phyloP scores from a whole-genome alignment of 306 rosid genomes.

The Crataegus laevigata region DNA sequence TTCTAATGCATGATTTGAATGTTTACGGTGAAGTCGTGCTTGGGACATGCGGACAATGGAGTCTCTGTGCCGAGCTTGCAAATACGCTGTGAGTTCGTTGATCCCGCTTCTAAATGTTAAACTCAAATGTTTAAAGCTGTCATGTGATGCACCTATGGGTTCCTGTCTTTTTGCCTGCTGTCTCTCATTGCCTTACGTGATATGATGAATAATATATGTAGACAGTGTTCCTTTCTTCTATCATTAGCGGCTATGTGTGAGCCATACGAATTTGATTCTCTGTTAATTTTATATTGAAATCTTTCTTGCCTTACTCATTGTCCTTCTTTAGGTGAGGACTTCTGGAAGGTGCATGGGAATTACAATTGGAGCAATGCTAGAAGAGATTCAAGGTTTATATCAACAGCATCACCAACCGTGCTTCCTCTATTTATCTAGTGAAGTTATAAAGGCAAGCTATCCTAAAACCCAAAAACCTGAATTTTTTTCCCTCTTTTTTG shows the following conservation, averaged over 20 bases:
- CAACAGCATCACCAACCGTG: constrained; percentile 94
- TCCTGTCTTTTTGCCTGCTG: neutral
- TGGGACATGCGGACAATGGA: constrained; percentile 99
- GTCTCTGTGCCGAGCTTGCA: constrained; percentile 98
- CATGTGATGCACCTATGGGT: too few species aligned
- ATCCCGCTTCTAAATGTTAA: constrained; percentile 11
- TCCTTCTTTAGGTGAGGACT: constrained; percentile 76
- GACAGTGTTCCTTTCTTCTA: neutral
- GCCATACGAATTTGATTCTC: neutral
- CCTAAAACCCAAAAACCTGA: neutral
- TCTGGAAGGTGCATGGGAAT: constrained; percentile 94
- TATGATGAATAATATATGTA: neutral
- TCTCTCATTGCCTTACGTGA: neutral
- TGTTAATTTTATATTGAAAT: neutral
- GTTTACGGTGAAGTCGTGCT: constrained; percentile 67
- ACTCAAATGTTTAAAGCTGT: neutral
- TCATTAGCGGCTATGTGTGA: too few species aligned
- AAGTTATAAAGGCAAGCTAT: constrained; percentile 82
- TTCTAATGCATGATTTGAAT: constrained; percentile 17
- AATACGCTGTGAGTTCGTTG: constrained; percentile 83
- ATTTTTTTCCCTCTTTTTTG: neutral
- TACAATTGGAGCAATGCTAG: constrained; percentile 96
- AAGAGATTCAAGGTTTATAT: constrained; percentile 90
- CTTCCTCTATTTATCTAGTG: constrained; percentile 97
- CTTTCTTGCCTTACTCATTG: constrained; percentile 10